Base-by-base conservation (phyloP, 495 filamentous ascomycete genomes). In the Durotheca rogersii region DNA sequence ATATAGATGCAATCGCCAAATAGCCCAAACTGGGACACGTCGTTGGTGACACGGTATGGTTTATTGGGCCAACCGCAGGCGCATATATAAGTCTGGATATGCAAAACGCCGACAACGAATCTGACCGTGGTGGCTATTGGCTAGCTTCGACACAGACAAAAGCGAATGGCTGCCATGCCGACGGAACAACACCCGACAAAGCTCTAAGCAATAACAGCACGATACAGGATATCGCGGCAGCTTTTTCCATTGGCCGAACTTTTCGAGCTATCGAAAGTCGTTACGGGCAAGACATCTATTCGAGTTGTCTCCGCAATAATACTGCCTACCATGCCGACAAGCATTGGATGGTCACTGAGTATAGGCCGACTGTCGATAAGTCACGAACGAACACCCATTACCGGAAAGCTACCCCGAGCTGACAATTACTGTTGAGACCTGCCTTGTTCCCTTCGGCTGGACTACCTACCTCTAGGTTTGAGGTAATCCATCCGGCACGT, bases 211-310 rank as follows among this genome's bases (percentile, higher is more conserved):
- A 32, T 41, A 38, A 45, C 41, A 12, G 39, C 37, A 32, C 23
- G 20, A 29, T 16, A 23, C 45, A 46, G 56, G 50, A 25, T 59
- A 59, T 51, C 50, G 56, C 50, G 50, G 50, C 27, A 42, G 35
- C 34, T 46, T 27, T 40, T 54, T 46, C 38, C 20, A 59, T 59
- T 53, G 45, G 50, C 16, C 11, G 15, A 21, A 4, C 7, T 7
- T 6, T 43, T 39, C n/a, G 30, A 19, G 20, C 31, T 32, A 14
- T 14, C 14, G 15, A 29, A 15, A 29, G 7, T 14, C 30, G 30
- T 17, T 37, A 15, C 2, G 16, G 11, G 31, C 20, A 2, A 37
- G 31, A 41, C 11, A n/a, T 12, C 21, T 23, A 21, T 27, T 19
- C 9, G 30, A 5, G 14, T 16, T 30, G 11, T 20, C 16, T 34